Base-by-base conservation (phyloP, 2,329 filamentous ascomycete species). In the Tolypocladium sp. region DNA sequence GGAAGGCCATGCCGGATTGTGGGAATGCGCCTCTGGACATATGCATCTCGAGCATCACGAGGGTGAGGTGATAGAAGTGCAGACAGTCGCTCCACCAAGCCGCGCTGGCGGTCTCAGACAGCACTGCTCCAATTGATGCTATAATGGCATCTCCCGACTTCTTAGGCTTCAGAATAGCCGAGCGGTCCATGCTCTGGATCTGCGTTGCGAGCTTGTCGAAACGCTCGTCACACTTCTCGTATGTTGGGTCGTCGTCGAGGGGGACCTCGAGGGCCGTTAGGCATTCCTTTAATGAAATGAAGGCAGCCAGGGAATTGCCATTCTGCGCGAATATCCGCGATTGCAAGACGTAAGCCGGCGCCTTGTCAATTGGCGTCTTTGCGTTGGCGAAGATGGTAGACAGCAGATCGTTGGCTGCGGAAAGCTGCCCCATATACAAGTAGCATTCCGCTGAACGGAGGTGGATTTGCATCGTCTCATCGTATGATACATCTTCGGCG, bases 401-500 rank as follows among this genome's bases (percentile, higher is more conserved):
- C 15, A 96, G 81, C n/a, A 93, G 75, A 35, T 79, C 77, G 49
- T 87, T 82, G 27, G 91, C 89, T 57, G 87, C 82, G 1, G 81
- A 76, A 60, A 87, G 84, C 63, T 91, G 84, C 5, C 86, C 86
- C 77, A 92, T 88, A 67, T 90, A 91, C 67, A 92, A 85, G 65
- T 90, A 88, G 69, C 90, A 91, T 70, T 96, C 92, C 4, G 92
- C 90, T 5, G 90, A 85, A 57, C 89, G 85, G 5, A 92, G 85
- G 70, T 91, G 87, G 2, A 96, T 78, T 62, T 88, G 86, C 62
- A 95, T 79, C 0, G 92, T 96, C 74, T 97, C 93, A 13, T 91
- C 86, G 66, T 96, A 96, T 53, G 85, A 88, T 0, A 89, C 87
- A 69, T 97, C 93, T 6, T 83, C 80, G 17, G 76, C 72, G 8